Conservation (phyloP, 2,329 filamentous ascomycete species). For the Coniosporium tulheliwenetii region DNA sequence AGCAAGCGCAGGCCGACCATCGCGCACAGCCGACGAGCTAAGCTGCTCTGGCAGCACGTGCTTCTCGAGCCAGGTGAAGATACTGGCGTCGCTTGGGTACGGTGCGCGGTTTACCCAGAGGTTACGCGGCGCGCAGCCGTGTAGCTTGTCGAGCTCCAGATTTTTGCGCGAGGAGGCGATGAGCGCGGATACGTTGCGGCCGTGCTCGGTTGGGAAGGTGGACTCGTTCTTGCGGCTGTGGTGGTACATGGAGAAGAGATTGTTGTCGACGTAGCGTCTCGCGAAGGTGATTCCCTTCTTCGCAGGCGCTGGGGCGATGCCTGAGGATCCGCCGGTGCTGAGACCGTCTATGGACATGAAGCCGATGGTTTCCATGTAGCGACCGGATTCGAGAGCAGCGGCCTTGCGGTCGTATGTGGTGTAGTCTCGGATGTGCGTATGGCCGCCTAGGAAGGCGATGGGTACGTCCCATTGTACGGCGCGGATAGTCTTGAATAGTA, state of each 20-base stretch:
- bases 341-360: conserved; percentile 75
- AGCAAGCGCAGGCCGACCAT: conserved; percentile 49
- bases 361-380: conserved; percentile 90
- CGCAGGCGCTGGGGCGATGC: conserved; percentile 10
- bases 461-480: conserved; percentile 63
- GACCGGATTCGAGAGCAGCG: conserved; percentile 68
- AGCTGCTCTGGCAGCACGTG: conserved; percentile 57
- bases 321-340: conserved; percentile 21
- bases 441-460: conserved; percentile 84
- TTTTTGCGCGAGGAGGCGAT: conserved; percentile 56
- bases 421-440: conserved; percentile 78
- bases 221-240: conserved; percentile 59
- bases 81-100: conserved; percentile 57
- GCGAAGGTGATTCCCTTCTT: conserved; percentile 42
- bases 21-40: conserved; percentile 15
- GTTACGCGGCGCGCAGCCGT: conserved; percentile 69
- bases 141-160: conserved; percentile 55
- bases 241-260: conserved; percentile 67
- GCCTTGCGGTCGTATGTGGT: conserved; percentile 63
- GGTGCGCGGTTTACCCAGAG: conserved; percentile 69
- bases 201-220: conserved; percentile 62
- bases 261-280: conserved; percentile 86
- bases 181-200: conserved; percentile 51
- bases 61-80: conserved; percentile 68
- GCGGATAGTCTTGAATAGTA: conserved; percentile 66